A percentile compares a stretch with the other conserved stretches of the same genome.
These are phyloP conservation scores for Colletotrichum sp. DNA, from an alignment of 2,329 filamentous ascomycete species.

Conservation along the genomic window DNA sequence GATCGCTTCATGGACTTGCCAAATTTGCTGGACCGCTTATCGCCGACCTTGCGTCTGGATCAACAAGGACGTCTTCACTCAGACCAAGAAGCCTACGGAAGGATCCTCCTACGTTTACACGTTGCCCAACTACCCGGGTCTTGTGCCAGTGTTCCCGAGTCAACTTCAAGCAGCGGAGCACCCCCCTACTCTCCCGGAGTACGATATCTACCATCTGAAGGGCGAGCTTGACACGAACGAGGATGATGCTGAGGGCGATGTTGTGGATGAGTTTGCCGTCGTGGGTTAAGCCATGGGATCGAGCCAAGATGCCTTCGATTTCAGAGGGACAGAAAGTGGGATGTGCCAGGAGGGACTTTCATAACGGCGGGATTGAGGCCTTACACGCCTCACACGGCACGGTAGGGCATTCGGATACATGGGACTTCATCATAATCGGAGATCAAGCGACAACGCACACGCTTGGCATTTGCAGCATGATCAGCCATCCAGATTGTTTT, in stretches of 20 bases:
- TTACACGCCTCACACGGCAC: not conserved
- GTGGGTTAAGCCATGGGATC: not conserved
- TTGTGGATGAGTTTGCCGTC: not conserved
- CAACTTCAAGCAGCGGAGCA: not conserved
- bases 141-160: not conserved
- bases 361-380: not conserved
- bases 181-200: not conserved
- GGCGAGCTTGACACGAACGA: not conserved
- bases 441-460: not conserved
- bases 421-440: not conserved
- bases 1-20: not conserved
- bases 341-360: not conserved
- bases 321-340: not conserved
- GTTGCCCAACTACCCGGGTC: not conserved
- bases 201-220: not conserved
- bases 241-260: not conserved
- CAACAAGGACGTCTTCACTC: not conserved
- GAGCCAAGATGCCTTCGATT: not conserved
- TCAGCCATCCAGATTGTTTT: not conserved
- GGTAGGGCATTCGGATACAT: not conserved
- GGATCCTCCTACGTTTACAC: not conserved
- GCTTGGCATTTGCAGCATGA: not conserved
- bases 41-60: not conserved
- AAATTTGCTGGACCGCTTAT: not conserved
- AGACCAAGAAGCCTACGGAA: not conserved